Evolutionary conservation across 306 rosid species (phyloP).

Genomic region (Pterocarpus macrocarpus): DNA sequence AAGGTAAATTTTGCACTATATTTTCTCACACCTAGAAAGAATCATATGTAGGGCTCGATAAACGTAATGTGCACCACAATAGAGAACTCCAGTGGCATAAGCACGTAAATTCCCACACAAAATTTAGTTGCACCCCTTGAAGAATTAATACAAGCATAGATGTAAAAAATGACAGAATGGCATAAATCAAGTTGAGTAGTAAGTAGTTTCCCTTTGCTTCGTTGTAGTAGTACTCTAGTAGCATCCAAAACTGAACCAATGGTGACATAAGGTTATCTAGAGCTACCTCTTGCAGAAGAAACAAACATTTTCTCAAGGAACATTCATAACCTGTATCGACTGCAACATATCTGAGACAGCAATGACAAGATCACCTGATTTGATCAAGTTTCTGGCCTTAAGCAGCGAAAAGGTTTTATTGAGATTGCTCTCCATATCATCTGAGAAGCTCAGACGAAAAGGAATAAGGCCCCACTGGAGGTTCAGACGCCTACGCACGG

Average conservation of each 20-base stretch:
- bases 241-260: slow-evolving; percentile 23
- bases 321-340: slow-evolving; percentile 97
- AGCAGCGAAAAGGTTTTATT: slow-evolving; percentile 89
- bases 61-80: slow-evolving; percentile 23
- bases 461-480: slow-evolving; percentile 99
- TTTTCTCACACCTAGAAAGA: slow-evolving; percentile 18
- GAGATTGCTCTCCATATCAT: slow-evolving; percentile 97
- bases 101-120: slow-evolving; percentile 20
- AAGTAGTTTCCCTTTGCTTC: slow-evolving; percentile 32
- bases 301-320: slow-evolving; percentile 61
- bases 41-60: slow-evolving; percentile 24
- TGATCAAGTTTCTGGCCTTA: slow-evolving; percentile 94
- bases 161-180: slow-evolving; percentile 30
- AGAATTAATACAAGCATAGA: background rate
- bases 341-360: slow-evolving; percentile 97
- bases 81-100: slow-evolving; percentile 19
- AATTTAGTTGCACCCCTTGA: slow-evolving; percentile 39
- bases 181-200: slow-evolving; percentile 28
- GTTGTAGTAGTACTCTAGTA: slow-evolving; percentile 19
- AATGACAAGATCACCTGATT: slow-evolving; percentile 97
- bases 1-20: slow-evolving; percentile 34
- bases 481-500: slow-evolving; percentile 90
- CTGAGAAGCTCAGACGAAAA: slow-evolving; percentile 88
- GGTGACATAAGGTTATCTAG: slow-evolving; percentile 10
- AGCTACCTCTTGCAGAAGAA: slow-evolving; percentile 41